Conservation (phyloP, 2,329 filamentous ascomycete species). For the Trichoderma sp. region DNA sequence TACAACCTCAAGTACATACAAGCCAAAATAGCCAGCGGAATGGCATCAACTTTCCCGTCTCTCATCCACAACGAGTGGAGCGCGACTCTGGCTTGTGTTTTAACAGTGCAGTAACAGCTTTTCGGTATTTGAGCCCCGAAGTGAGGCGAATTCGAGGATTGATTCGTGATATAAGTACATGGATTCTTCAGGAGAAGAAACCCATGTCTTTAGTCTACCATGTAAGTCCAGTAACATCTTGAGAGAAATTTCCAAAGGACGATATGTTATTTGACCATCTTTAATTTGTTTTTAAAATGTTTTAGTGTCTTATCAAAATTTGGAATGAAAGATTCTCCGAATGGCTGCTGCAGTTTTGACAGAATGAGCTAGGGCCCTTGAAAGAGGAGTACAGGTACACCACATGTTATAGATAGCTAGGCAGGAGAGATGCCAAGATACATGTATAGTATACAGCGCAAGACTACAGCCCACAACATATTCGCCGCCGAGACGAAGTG, state of each 20-base stretch:
- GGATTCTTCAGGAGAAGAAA: background rate
- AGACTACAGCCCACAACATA: background rate
- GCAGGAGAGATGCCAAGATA: background rate
- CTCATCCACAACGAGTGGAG: background rate
- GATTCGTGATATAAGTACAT: background rate
- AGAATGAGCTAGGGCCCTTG: background rate
- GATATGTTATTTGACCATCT: background rate
- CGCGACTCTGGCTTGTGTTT: background rate
- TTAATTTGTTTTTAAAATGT: background rate
- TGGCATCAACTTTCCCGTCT: background rate
- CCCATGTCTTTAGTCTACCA: background rate
- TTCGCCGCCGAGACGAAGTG: constrained; percentile 23
- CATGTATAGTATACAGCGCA: background rate
- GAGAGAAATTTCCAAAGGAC: background rate
- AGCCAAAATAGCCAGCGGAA: background rate
- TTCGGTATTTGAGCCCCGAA: background rate
- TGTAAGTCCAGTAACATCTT: background rate
- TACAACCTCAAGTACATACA: background rate
- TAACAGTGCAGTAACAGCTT: background rate
- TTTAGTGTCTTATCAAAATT: background rate
- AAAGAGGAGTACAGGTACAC: background rate
- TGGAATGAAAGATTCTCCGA: background rate
- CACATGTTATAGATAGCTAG: background rate
- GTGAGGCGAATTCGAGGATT: background rate
- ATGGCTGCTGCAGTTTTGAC: background rate